Conservation (phyloP, 2,329 filamentous ascomycete genomes). For the Pseudomassariella vexata region DNA sequence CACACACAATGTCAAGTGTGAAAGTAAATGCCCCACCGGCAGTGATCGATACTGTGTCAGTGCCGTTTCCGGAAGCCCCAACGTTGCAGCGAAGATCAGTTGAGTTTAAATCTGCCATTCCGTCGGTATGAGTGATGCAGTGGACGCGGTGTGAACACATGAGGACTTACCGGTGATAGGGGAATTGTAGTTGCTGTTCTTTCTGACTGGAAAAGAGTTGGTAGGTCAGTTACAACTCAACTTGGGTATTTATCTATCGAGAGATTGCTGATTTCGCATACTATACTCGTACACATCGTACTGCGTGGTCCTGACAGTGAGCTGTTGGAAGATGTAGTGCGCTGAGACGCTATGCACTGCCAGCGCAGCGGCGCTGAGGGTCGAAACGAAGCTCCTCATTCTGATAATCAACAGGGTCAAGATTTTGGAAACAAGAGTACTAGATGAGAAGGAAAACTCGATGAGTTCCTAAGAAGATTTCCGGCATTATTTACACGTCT, state of each 20-base stretch:
- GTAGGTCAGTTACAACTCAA: too few species aligned
- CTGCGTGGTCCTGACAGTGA: slow-evolving; percentile 25
- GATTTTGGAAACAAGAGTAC: too few species aligned
- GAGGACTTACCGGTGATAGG: slow-evolving; percentile 30
- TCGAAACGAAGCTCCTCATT: too few species aligned
- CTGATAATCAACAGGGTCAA: too few species aligned
- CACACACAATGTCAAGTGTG: slow-evolving; percentile 25
- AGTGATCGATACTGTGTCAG: slow-evolving; percentile 26
- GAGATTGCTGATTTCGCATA: slow-evolving; percentile 6
- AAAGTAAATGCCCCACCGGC: slow-evolving; percentile 34
- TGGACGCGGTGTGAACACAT: too few species aligned
- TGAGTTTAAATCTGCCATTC: slow-evolving; percentile 26
- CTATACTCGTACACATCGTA: slow-evolving; percentile 30
- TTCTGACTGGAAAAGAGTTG: slow-evolving; percentile 29
- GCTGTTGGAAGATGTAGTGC: slow-evolving; percentile 36
- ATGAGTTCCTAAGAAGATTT: too few species aligned
- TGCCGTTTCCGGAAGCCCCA: slow-evolving; percentile 26
- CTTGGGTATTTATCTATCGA: too few species aligned
- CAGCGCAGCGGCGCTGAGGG: slow-evolving; percentile 22
- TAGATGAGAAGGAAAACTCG: too few species aligned
- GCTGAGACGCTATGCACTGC: slow-evolving; percentile 26
- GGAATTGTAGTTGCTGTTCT: slow-evolving; percentile 43
- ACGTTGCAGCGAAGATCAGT: slow-evolving; percentile 37
- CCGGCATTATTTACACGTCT: too few species aligned
- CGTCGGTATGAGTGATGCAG: slow-evolving; percentile 6